phyloP scores from a whole-genome alignment of 768 basidiomycete species.

The Pleurotus pulmonarius region DNA sequence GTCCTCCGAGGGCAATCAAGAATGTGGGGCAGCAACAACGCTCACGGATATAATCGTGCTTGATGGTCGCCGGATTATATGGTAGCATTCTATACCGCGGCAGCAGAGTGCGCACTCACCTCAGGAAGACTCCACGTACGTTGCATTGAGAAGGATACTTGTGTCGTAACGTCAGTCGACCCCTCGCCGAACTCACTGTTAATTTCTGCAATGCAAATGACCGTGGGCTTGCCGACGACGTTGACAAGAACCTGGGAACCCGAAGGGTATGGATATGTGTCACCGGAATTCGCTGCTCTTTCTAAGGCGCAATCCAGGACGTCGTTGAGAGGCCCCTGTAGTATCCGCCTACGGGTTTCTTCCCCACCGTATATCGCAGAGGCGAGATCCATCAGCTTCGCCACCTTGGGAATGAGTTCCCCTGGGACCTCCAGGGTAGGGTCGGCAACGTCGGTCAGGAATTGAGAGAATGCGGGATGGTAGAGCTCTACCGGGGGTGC shows the following conservation, averaged over 20 bases:
- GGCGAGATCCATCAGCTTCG: slow-evolving; percentile 15
- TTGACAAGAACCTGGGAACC: slow-evolving; percentile 5
- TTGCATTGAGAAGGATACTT: slow-evolving; percentile 22
- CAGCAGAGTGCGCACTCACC: slow-evolving; percentile 9
- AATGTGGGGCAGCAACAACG: slow-evolving; percentile 26
- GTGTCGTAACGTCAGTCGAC: slow-evolving; percentile 23
- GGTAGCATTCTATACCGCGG: not conserved
- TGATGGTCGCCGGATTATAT: not conserved
- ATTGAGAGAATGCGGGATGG: slow-evolving; percentile 20
- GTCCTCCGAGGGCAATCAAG: slow-evolving; percentile 21
- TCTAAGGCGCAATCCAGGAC: slow-evolving; percentile 4
- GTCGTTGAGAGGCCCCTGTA: not conserved
- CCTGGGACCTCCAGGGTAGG: slow-evolving; percentile 10
- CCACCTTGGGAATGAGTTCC: slow-evolving; percentile 13
- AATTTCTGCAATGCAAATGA: slow-evolving; percentile 18
- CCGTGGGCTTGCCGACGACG: not conserved
- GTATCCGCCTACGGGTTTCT: slow-evolving; percentile 4
- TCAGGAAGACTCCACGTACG: slow-evolving; percentile 10
- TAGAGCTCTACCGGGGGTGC: slow-evolving; percentile 21
- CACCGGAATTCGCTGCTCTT: slow-evolving; percentile 6
- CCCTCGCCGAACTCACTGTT: slow-evolving; percentile 23
- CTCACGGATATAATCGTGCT: slow-evolving; percentile 9
- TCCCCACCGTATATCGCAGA: slow-evolving; percentile 16
- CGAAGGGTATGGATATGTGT: slow-evolving; percentile 1
- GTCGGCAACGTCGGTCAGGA: slow-evolving; percentile 15